Conservation (phyloP, 805 yeast species). For the Candida boleticola region DNA sequence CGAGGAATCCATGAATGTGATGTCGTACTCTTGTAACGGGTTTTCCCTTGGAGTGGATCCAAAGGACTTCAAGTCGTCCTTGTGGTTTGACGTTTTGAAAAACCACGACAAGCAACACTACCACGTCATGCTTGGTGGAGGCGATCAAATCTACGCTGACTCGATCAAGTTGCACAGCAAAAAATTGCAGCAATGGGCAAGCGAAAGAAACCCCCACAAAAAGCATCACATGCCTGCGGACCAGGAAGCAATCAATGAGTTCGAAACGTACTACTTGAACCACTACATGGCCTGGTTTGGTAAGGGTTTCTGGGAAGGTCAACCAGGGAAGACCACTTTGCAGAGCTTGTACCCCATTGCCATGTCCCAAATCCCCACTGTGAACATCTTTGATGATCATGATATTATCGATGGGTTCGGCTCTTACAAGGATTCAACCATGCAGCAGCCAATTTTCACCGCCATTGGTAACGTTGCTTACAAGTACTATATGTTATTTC, state of each 20-base stretch:
- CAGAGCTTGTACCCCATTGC: conserved; percentile 73
- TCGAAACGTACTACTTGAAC: conserved; percentile 64
- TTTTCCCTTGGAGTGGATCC: conserved; percentile 77
- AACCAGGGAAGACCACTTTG: conserved; percentile 53
- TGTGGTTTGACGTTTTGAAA: conserved; percentile 83
- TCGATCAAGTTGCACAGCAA: conserved; percentile 61
- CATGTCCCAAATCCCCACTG: conserved; percentile 76
- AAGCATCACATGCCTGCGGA: conserved; percentile 42
- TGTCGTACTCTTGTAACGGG: conserved; percentile 89
- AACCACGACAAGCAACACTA: conserved; percentile 61
- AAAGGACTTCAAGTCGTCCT: conserved; percentile 60
- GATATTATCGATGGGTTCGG: conserved; percentile 97
- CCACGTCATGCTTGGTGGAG: conserved; percentile 97
- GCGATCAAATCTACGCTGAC: conserved; percentile 93
- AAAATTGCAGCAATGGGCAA: conserved; percentile 61
- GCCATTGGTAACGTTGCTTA: conserved; percentile 78
- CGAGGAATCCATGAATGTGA: conserved; percentile 69
- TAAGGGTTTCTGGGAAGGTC: conserved; percentile 78
- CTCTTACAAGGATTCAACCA: conserved; percentile 73
- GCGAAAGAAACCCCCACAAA: conserved; percentile 47
- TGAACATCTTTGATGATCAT: conserved; percentile 91
- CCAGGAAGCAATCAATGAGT: conserved; percentile 48
- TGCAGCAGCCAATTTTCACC: conserved; percentile 65
- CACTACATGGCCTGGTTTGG: conserved; percentile 91
- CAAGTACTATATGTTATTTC: conserved; percentile 86